Evolutionary conservation across 441 rosid species (phyloP), one percentile per base, ranked within the genome.

Genomic region (Pelargonium citronellum): DNA sequence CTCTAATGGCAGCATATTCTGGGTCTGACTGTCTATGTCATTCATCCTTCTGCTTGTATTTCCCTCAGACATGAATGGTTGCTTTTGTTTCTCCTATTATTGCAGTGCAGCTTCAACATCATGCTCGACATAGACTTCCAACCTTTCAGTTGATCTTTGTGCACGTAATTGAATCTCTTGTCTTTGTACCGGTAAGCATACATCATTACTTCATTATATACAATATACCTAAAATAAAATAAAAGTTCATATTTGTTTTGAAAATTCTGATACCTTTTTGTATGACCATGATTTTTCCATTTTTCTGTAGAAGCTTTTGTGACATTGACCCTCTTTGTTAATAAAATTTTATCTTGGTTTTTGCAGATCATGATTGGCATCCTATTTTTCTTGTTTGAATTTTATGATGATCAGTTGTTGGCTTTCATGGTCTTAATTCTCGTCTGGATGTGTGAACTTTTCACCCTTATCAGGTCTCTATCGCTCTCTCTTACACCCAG

Each of bases 91-190:
- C 57, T 78, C 67, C 68, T 72, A 82, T 77, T 73, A 69, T 77
- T 86, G 81, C 97, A 95, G 99, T 92, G 87, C 99, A 95, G 94
- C 99, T 95, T 87, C 98, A 95, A 75, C 98, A 95, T 85, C 98
- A 92, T 80, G 99, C 99, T 80, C 95, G 91, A 67, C 97, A 90
- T 80, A 87, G 82, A 74, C 87, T 92, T 73, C 99, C 99, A 43
- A 92, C 99, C 24, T 95, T 95, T 83, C 98, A 95, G 85, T 84
- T 95, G 86, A 95, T 95, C 77, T 95, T 95, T 78, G 96, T 95
- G 68, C 97, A 95, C 74, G 99, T 89, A 46, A 87, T 95, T 65
- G 98, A 95, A 76, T 95, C 98, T 5, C 97, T 95, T 37, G 97
- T 92, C 74, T 95, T 95, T 86, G 98, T 92, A 68, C 99, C 99